Evolutionary conservation across 202 grass and related monocot genomes (phyloP), one percentile per base, ranked within the genome.

Genomic region (Schoenoplectus tabernaemontani): DNA sequence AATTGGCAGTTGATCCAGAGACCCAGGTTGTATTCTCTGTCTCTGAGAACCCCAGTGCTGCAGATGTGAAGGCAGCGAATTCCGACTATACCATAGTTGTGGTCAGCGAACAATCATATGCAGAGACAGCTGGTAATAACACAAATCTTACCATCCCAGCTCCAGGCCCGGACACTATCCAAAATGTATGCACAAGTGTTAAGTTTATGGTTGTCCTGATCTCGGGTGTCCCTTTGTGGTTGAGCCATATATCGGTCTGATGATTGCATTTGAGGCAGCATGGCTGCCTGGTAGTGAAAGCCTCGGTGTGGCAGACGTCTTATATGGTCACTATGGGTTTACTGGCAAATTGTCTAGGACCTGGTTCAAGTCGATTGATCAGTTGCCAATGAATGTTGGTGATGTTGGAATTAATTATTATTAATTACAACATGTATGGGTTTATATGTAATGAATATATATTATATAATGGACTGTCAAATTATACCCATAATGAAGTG

Each of bases 381-480:
- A 87, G 74, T 77, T 87, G 20, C 85, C 85, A 4, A 87, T 87
- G 85, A 87, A 87, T 61, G 63, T 64, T 22, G 80, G n/a, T n/a
- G n/a, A n/a, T n/a, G n/a, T n/a, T n/a, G n/a, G n/a, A n/a, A n/a
- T n/a, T n/a, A n/a, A n/a, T n/a, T n/a, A n/a, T n/a, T n/a, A n/a
- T n/a, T n/a, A n/a, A n/a, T n/a, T n/a, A n/a, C n/a, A n/a, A n/a
- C n/a, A n/a, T n/a, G n/a, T n/a, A n/a, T n/a, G n/a, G n/a, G n/a
- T n/a, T n/a, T n/a, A n/a, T n/a, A n/a, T n/a, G n/a, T n/a, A n/a
- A n/a, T n/a, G n/a, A n/a, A n/a, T n/a, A n/a, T n/a, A n/a, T n/a
- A n/a, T n/a, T n/a, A n/a, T n/a, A n/a, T n/a, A n/a, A n/a, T n/a
- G n/a, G n/a, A n/a, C n/a, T n/a, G n/a, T n/a, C n/a, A n/a, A n/a